These are phyloP conservation scores for Neostapfia colusana DNA, from an alignment of 176 grass and related monocot genomes.

Conservation along the genomic window DNA sequence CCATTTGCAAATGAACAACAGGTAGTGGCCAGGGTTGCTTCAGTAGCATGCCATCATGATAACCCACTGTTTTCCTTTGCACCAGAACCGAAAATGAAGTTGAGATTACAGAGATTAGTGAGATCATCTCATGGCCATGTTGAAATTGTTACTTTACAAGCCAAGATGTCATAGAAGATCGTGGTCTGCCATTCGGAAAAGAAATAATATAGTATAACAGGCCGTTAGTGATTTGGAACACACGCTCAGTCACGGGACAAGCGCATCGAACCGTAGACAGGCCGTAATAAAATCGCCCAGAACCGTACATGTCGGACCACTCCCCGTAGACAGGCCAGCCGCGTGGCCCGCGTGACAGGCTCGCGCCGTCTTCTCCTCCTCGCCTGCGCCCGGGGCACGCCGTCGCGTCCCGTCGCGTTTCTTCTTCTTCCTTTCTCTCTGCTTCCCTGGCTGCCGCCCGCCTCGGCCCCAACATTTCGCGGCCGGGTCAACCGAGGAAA, in stretches of 20 bases:
- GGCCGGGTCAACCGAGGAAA: constrained; percentile 21
- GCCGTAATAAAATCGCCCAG: not conserved
- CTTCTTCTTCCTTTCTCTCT: not conserved
- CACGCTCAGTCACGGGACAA: not conserved
- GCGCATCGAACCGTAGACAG: not conserved
- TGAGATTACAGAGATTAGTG: no score
- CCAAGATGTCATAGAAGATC: not conserved
- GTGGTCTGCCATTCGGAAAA: not conserved
- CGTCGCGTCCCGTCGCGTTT: not conserved
- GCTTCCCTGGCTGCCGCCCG: not conserved
- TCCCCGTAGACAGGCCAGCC: not conserved
- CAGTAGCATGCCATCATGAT: no score
- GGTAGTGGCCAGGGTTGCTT: no score
- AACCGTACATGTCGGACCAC: not conserved
- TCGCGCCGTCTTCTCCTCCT: not conserved
- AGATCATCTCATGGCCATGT: no score
- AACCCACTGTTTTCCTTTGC: no score
- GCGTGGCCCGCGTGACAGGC: no score
- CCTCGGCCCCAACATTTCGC: constrained; percentile 28
- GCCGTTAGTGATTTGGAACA: no score
- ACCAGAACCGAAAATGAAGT: no score
- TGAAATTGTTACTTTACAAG: not conserved
- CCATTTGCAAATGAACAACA: no score
- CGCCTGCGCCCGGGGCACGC: not conserved
- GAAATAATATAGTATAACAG: no score